Evolutionary conservation across 228 moss, liverwort and hornwort genomes (phyloP).

Genomic region (Sphagnum fallax): DNA sequence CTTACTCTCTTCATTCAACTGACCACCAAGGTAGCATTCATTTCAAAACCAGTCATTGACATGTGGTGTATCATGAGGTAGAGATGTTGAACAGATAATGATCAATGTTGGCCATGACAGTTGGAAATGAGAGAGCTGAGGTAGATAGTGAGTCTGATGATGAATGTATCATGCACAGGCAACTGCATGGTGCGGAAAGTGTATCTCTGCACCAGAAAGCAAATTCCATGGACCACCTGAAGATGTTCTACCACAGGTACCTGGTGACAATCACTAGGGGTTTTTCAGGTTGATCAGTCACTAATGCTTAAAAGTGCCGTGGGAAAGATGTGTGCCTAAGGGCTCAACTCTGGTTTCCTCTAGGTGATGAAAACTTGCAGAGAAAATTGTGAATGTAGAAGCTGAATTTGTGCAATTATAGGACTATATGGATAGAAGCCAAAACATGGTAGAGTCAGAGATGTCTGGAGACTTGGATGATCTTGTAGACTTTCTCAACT

Average conservation of each 20-base stretch:
- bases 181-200: constrained; percentile 51
- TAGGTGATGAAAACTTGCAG: no score
- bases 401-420: no score
- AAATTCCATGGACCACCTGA: constrained; percentile 37
- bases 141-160: no score
- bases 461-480: not conserved
- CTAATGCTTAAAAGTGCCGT: no score
- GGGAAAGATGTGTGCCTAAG: no score
- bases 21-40: constrained; percentile 41
- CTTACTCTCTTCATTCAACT: constrained; percentile 44
- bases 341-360: no score
- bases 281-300: constrained; percentile 2
- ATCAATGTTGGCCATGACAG: no score
- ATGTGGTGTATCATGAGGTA: not conserved
- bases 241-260: constrained; percentile 53
- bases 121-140: not conserved
- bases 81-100: not conserved
- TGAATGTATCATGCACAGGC: constrained; percentile 20
- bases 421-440: no score
- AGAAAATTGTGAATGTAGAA: no score
- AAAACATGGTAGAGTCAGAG: no score
- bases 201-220: constrained; percentile 37
- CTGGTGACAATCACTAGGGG: not conserved
- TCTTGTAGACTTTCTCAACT: not conserved
- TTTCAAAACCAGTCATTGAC: not conserved